These are phyloP conservation scores for Physcia stellaris DNA, from an alignment of 495 filamentous ascomycete species.

Conservation along the genomic window DNA sequence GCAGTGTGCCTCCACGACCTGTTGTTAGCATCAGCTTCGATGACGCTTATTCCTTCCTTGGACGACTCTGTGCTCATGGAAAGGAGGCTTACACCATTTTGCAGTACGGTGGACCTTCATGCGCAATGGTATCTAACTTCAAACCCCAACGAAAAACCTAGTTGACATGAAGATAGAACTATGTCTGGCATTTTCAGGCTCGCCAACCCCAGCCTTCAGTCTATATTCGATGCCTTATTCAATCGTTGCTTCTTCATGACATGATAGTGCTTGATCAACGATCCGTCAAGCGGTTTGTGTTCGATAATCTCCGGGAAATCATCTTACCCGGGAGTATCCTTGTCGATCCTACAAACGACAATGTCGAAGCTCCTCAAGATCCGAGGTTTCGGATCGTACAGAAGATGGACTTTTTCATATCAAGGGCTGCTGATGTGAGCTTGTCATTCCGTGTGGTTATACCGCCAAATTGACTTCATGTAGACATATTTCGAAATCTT, in stretches of 20 bases:
- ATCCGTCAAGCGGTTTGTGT: constrained; percentile 59
- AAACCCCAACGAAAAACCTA: constrained; percentile 8
- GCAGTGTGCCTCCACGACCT: constrained; percentile 82
- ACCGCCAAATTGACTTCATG: constrained; percentile 7
- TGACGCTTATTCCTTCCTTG: constrained; percentile 56
- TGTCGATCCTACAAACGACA: constrained; percentile 57
- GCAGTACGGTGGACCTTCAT: constrained; percentile 52
- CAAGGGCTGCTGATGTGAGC: constrained; percentile 49
- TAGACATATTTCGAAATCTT: constrained; percentile 73
- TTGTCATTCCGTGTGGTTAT: constrained; percentile 1
- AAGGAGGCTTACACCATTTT: constrained; percentile 52
- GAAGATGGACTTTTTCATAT: constrained; percentile 68
- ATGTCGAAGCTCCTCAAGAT: constrained; percentile 63
- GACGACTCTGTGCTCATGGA: constrained; percentile 59
- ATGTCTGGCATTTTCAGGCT: constrained; percentile 57
- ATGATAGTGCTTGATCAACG: constrained; percentile 50
- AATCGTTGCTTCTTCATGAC: constrained; percentile 60
- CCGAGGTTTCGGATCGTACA: constrained; percentile 62
- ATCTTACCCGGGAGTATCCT: constrained; percentile 60
- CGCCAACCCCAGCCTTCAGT: constrained; percentile 71
- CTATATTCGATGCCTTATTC: constrained; percentile 71
- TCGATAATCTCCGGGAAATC: constrained; percentile 62
- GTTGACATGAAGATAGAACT: constrained; percentile 34
- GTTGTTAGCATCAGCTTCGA: constrained; percentile 65
- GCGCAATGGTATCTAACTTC: no score